Conservation (phyloP, 495 filamentous ascomycete genomes). For the Massariosphaeria phaeospora region DNA sequence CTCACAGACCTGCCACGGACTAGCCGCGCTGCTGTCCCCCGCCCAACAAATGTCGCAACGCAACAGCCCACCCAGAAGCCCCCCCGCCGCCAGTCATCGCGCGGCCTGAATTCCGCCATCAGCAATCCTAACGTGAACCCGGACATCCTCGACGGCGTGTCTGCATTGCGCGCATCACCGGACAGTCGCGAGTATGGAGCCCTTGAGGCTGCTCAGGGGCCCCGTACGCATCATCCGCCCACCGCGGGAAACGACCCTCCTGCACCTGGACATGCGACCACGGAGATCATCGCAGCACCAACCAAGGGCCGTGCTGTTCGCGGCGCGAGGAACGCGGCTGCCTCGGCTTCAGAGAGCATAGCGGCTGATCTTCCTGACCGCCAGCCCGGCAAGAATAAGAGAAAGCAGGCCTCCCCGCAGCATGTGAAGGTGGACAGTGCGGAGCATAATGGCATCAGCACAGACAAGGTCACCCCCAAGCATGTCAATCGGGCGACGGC, state of each 20-base stretch:
- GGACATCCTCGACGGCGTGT: constrained; percentile 22
- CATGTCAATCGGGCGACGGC: background rate
- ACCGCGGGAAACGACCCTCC: background rate
- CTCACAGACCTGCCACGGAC: constrained; percentile 2
- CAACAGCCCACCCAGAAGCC: constrained; percentile 12
- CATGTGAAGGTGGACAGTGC: constrained; percentile 26
- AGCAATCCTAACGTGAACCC: constrained; percentile 24
- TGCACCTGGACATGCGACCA: constrained; percentile 10
- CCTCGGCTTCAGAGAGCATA: constrained; percentile 12
- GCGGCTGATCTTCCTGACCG: constrained; percentile 19
- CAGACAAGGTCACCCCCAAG: background rate
- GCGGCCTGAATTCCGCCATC: constrained; percentile 1
- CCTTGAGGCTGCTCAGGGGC: too few relatives aligned
- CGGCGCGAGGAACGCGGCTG: background rate
- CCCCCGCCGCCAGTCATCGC: constrained; percentile 15
- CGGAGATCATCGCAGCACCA: constrained; percentile 11
- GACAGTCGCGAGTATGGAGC: constrained; percentile 19
- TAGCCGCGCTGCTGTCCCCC: constrained; percentile 7
- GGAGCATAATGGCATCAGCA: background rate
- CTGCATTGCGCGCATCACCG: constrained; percentile 24
- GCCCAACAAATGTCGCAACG: constrained; percentile 14
- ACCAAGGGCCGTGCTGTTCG: background rate
- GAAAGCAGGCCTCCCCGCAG: constrained; percentile 2
- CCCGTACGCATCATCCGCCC: background rate
- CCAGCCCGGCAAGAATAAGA: constrained; percentile 22